phyloP scores from a whole-genome alignment of 768 basidiomycete species.

The Dacryopinax primogenitus region DNA sequence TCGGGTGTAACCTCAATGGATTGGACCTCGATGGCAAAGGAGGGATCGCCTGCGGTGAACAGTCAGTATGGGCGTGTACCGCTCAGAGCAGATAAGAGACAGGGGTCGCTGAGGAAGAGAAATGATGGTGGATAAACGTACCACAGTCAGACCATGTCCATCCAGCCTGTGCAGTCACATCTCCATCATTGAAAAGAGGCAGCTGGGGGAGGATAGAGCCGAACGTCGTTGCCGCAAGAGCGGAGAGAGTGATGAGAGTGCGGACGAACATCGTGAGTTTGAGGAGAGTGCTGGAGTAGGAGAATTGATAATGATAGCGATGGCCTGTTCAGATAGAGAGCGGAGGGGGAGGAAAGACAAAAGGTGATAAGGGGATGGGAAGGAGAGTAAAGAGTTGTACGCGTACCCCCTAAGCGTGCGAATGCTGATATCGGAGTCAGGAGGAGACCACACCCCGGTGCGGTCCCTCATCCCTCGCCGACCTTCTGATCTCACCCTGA shows the following conservation, averaged over 20 bases:
- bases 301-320: no score
- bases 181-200: slow-evolving; percentile 24
- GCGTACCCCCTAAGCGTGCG: neutral
- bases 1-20: slow-evolving; percentile 70
- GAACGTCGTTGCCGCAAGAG: slow-evolving; percentile 17
- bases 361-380: neutral
- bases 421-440: neutral
- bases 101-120: slow-evolving; percentile 1
- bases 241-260: slow-evolving; percentile 14
- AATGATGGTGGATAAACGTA: slow-evolving; percentile 30
- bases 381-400: neutral
- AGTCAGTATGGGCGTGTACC: slow-evolving; percentile 9
- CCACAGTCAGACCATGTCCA: slow-evolving; percentile 71
- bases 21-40: slow-evolving; percentile 46
- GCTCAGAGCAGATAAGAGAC: neutral
- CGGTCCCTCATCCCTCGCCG: no score
- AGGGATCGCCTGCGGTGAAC: slow-evolving; percentile 33
- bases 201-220: slow-evolving; percentile 18
- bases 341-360: neutral
- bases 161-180: slow-evolving; percentile 31
- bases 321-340: neutral
- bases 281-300: slow-evolving; percentile 12
- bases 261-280: neutral
- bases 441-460: no score
- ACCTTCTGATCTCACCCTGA: no score